Evolutionary conservation across 106 monocot genomes (phyloP).

Genomic region (Platanthera zijinensis): DNA sequence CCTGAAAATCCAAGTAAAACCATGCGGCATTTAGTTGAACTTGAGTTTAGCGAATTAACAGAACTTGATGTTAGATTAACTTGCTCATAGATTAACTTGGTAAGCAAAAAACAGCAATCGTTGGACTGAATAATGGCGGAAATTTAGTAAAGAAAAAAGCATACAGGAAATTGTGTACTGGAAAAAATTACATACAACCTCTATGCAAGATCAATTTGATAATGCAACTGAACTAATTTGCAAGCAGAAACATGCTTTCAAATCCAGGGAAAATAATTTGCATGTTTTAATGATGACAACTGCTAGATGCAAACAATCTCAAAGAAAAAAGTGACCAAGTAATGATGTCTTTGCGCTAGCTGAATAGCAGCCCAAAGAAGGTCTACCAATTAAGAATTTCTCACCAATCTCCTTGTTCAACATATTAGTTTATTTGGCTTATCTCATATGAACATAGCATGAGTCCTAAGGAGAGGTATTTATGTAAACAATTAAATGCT

Average conservation of each 20-base stretch:
- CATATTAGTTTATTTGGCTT: not conserved
- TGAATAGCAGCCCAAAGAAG: not conserved
- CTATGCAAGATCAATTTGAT: not conserved
- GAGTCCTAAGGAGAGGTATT: not conserved
- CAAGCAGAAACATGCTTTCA: not conserved
- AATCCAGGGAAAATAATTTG: not conserved
- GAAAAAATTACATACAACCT: not conserved
- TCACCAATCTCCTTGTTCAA: not conserved
- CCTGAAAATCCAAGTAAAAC: slow-evolving; percentile 28
- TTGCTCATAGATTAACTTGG: not conserved
- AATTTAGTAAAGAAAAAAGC: not conserved
- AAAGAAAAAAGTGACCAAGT: not conserved
- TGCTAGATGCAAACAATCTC: not conserved
- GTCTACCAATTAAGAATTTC: not conserved
- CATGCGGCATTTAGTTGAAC: not conserved
- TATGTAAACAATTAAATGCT: not conserved
- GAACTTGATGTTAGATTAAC: not conserved
- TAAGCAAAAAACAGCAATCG: not conserved
- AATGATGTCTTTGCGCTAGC: not conserved
- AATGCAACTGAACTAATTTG: not conserved
- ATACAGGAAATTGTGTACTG: not conserved
- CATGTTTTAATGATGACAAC: not conserved
- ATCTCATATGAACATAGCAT: not conserved
- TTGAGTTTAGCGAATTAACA: not conserved
- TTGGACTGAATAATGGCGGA: not conserved